Evolutionary conservation across 2,329 filamentous ascomycete genomes (phyloP).

Genomic region (Cordyceps fumosorosea): DNA sequence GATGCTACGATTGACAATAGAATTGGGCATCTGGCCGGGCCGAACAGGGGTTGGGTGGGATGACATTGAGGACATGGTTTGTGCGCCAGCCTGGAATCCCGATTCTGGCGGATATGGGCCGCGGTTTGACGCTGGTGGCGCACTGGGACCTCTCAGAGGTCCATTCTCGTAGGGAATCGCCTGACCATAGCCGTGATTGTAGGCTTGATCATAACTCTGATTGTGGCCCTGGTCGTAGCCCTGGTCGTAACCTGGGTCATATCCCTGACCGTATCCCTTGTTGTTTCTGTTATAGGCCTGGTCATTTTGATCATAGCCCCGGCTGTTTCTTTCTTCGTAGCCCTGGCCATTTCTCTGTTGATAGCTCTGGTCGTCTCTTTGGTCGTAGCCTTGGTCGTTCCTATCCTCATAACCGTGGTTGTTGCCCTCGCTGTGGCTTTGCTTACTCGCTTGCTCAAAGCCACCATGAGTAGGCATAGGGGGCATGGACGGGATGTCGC

Average conservation of each 20-base stretch:
- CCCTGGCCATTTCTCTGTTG: constrained; percentile 10
- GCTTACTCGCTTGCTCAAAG: constrained; percentile 20
- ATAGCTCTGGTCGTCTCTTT: constrained; percentile 20
- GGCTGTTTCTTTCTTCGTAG: constrained; percentile 18
- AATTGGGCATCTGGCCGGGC: constrained; percentile 54
- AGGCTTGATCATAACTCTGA: constrained; percentile 15
- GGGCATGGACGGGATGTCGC: constrained; percentile 52
- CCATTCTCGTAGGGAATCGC: constrained; percentile 21
- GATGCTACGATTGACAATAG: constrained; percentile 47
- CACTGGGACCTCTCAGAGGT: constrained; percentile 26
- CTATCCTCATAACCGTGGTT: constrained; percentile 13
- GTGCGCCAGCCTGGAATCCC: constrained; percentile 20
- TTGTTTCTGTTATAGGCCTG: constrained; percentile 11
- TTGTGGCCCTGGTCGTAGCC: constrained; percentile 20
- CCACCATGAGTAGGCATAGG: constrained; percentile 32
- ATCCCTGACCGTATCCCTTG: constrained; percentile 17
- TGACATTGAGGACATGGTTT: constrained; percentile 24
- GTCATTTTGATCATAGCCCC: constrained; percentile 17
- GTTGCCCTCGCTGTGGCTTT: constrained; percentile 20
- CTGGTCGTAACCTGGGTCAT: constrained; percentile 16
- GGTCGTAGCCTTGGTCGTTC: constrained; percentile 10
- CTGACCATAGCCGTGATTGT: constrained; percentile 20
- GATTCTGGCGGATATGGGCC: constrained; percentile 19
- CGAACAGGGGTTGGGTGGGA: constrained; percentile 58
- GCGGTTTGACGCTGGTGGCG: constrained; percentile 22